A percentile compares a stretch with the other conserved stretches of the same genome.
Conservation (phyloP, 2,329 filamentous ascomycete species). For the Sordariomycetes sp. region DNA sequence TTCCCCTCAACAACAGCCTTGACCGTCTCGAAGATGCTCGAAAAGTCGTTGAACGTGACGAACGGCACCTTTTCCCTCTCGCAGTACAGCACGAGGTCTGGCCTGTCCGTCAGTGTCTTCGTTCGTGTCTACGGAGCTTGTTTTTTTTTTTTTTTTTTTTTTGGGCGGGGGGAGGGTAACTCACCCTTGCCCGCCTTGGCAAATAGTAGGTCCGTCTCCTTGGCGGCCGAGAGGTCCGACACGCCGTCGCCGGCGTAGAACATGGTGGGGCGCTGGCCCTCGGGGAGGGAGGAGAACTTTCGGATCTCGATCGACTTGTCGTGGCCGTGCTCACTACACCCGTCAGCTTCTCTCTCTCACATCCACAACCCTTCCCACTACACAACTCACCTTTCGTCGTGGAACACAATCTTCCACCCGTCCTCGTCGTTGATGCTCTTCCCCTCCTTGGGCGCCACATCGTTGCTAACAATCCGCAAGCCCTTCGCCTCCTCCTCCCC, state of each 20-base stretch:
- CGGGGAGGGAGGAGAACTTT: constrained; percentile 66
- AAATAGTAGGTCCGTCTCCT: constrained; percentile 86
- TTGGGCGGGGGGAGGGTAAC: constrained; percentile 13
- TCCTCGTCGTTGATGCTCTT: constrained; percentile 66
- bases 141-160: background rate
- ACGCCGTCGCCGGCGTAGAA: constrained; percentile 95
- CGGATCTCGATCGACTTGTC: constrained; percentile 90
- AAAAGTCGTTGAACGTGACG: constrained; percentile 77
- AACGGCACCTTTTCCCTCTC: constrained; percentile 75
- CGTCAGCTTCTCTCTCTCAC: constrained; percentile 6
- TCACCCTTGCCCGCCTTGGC: constrained; percentile 80
- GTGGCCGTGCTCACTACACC: constrained; percentile 67
- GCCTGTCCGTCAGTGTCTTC: background rate
- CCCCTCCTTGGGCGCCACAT: constrained; percentile 48
- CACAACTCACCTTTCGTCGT: constrained; percentile 58
- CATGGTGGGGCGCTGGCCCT: constrained; percentile 57
- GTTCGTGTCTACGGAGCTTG: background rate
- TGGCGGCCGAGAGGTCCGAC: constrained; percentile 80
- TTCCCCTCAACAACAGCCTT: constrained; percentile 67
- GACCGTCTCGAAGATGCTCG: constrained; percentile 60
- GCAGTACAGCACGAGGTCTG: constrained; percentile 80
- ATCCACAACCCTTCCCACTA: background rate
- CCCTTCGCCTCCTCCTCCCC: constrained; percentile 61
- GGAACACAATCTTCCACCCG: constrained; percentile 81
- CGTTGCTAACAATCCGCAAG: constrained; percentile 85